Evolutionary conservation across 805 yeast species (phyloP), one percentile per base, ranked within the genome.

Genomic region (Dipodascopsis uninucleata): DNA sequence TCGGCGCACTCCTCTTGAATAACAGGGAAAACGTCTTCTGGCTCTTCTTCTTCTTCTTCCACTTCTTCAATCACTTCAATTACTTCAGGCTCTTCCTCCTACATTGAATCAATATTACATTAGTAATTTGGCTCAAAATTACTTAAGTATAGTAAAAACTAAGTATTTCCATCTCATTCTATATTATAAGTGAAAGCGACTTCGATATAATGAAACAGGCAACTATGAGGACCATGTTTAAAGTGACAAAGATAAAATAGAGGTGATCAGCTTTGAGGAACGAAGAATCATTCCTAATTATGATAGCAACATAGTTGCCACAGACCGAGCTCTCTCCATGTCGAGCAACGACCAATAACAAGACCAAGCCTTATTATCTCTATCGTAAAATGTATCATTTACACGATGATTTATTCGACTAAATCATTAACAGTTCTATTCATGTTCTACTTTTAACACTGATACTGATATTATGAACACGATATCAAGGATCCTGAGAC

Each of bases 1-100:
- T 78, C 74, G 40, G 78, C 68, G 69, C 95, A 87, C 63, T 82
- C 58, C 57, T 69, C 82, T 61, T 72, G 77, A 55, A 82, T 66
- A 26, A 69, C 72, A 35, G 83, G 93, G 47, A 78, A 69, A 62
- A 74, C 84, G 64, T 84, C 93, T 36, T 65, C 77, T 31, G 68
- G 74, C 61, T 83, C 86, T 22, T 78, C 95, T 2, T 75, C 81
- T 26, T 75, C 80, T 3, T 75, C 81, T 17, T 75, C 81, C 26
- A 75, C 81, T 1, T 71, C 81, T 7, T 74, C 82, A 5, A 71
- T 80, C 9, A 69, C 78, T 12, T 67, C 79, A 14, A 65, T 77
- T 9, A 63, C 75, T 22, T 65, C 77, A 5, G 53, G 71, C 21
- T 57, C 70, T 22, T 52, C 74, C 17, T 57, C 71, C 14, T 60